Conservation (phyloP, 2,329 filamentous ascomycete genomes). For the Westerdykella ornata region DNA sequence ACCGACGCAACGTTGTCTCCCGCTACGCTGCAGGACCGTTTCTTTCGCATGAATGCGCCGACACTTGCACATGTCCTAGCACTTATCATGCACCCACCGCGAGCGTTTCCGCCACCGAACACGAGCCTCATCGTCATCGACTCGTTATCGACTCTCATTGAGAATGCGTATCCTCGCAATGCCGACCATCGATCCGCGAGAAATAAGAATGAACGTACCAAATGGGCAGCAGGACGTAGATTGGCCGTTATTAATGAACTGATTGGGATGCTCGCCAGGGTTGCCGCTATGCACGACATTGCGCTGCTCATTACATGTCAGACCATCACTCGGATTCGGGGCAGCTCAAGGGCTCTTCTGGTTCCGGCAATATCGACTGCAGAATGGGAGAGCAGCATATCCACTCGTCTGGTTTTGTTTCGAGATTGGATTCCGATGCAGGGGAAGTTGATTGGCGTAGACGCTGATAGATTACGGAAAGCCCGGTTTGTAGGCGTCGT, state of each 20-base stretch:
- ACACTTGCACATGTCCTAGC: slow-evolving; percentile 63
- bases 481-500: slow-evolving; percentile 41
- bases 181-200: slow-evolving; percentile 40
- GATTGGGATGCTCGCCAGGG: slow-evolving; percentile 54
- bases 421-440: slow-evolving; percentile 54
- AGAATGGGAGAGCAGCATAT: slow-evolving; percentile 74
- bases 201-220: slow-evolving; percentile 39
- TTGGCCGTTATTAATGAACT: slow-evolving; percentile 63
- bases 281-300: slow-evolving; percentile 66
- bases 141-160: slow-evolving; percentile 68
- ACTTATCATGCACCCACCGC: slow-evolving; percentile 61
- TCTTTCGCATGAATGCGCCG: slow-evolving; percentile 58
- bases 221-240: slow-evolving; percentile 45
- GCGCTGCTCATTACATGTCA: slow-evolving; percentile 73
- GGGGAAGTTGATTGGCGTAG: slow-evolving; percentile 21
- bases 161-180: slow-evolving; percentile 64
- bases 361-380: slow-evolving; percentile 66
- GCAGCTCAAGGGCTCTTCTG: slow-evolving; percentile 59
- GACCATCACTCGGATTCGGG: slow-evolving; percentile 72
- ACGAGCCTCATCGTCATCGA: slow-evolving; percentile 71
- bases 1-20: slow-evolving; percentile 7
- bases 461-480: slow-evolving; percentile 26
- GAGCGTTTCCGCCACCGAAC: slow-evolving; percentile 54
- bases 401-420: slow-evolving; percentile 69
- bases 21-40: slow-evolving; percentile 41